Percentiles rank a stretch among this genome's conserved stretches.
Conservation (phyloP, 148 eudicot genomes). For the Nyssa sinensis region DNA sequence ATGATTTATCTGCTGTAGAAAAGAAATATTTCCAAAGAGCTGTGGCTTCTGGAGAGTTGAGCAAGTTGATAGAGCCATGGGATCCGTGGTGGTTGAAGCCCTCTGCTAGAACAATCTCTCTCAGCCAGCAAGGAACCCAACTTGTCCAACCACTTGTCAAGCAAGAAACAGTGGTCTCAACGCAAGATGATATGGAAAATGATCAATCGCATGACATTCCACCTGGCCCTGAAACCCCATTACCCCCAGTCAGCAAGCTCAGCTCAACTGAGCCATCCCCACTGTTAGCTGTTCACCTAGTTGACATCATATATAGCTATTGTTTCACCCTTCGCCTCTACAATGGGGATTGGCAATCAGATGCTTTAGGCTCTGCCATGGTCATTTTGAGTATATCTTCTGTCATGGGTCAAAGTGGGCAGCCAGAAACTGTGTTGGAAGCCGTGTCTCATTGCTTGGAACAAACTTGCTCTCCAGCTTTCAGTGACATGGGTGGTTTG, state of each 20-base stretch:
- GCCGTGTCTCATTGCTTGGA: slow-evolving; percentile 69
- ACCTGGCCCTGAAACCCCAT: slow-evolving; percentile 69
- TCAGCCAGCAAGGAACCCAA: slow-evolving; percentile 63
- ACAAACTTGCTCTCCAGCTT: slow-evolving; percentile 77
- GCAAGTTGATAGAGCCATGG: slow-evolving; percentile 91
- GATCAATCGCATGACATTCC: slow-evolving; percentile 51
- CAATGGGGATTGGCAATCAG: slow-evolving; percentile 90
- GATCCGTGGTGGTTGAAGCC: slow-evolving; percentile 98
- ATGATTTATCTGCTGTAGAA: slow-evolving; percentile 68
- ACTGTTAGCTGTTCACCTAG: slow-evolving; percentile 66
- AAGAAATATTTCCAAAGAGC: slow-evolving; percentile 72
- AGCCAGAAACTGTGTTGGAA: slow-evolving; percentile 67
- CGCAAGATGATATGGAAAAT: slow-evolving; percentile 18
- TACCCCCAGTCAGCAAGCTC: slow-evolving; percentile 59
- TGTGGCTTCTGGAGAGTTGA: slow-evolving; percentile 80
- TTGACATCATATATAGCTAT: slow-evolving; percentile 75
- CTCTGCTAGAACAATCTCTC: slow-evolving; percentile 54
- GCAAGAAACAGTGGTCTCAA: slow-evolving; percentile 23
- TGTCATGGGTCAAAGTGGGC: slow-evolving; percentile 57
- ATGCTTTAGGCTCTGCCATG: slow-evolving; percentile 59
- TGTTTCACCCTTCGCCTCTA: slow-evolving; percentile 88
- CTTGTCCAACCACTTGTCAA: slow-evolving; percentile 62
- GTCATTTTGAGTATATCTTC: slow-evolving; percentile 59
- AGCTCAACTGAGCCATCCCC: slow-evolving; percentile 76
- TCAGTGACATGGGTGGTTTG: slow-evolving; percentile 71